These are phyloP conservation scores for Aspergillus heteromorphus DNA, from an alignment of 495 filamentous ascomycete genomes.

Conservation along the genomic window DNA sequence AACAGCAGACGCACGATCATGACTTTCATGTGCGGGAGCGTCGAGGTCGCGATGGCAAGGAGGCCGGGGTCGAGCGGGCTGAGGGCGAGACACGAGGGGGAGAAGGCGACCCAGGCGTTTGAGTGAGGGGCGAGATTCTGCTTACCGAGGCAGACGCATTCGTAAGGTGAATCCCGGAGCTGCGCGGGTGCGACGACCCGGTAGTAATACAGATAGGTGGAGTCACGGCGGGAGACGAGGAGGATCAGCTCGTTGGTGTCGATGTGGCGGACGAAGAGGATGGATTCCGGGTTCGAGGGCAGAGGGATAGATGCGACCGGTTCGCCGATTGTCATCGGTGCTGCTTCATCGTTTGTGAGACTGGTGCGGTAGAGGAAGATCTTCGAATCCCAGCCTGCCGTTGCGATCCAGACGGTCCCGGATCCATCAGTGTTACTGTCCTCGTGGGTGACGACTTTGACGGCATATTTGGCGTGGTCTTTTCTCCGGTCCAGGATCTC, in stretches of 20 bases:
- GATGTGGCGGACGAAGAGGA: conserved; percentile 50
- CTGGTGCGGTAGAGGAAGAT: conserved; percentile 46
- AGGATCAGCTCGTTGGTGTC: conserved; percentile 42
- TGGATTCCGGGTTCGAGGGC: conserved; percentile 57
- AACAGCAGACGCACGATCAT: conserved; percentile 57
- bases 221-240: conserved; percentile 55
- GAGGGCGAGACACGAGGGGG: conserved; percentile 53
- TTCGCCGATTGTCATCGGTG: conserved; percentile 23
- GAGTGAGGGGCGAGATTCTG: conserved; percentile 62
- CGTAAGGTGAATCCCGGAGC: no score
- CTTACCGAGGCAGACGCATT: conserved; percentile 41
- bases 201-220: conserved; percentile 59
- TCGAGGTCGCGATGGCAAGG: conserved; percentile 57
- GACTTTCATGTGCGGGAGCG: conserved; percentile 61
- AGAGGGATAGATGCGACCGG: conserved; percentile 47
- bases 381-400: conserved; percentile 61
- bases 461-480: conserved; percentile 60
- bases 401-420: conserved; percentile 44
- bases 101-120: conserved; percentile 61
- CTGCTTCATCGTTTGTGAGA: conserved; percentile 10
- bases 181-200: conserved; percentile 22
- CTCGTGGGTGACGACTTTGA: conserved; percentile 45
- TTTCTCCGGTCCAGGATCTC: conserved; percentile 41
- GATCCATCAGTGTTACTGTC: conserved; percentile 9
- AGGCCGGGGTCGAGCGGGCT: conserved; percentile 50